Conservation (phyloP, 2,329 filamentous ascomycete species). For the Rhexocercosporidium sp. region DNA sequence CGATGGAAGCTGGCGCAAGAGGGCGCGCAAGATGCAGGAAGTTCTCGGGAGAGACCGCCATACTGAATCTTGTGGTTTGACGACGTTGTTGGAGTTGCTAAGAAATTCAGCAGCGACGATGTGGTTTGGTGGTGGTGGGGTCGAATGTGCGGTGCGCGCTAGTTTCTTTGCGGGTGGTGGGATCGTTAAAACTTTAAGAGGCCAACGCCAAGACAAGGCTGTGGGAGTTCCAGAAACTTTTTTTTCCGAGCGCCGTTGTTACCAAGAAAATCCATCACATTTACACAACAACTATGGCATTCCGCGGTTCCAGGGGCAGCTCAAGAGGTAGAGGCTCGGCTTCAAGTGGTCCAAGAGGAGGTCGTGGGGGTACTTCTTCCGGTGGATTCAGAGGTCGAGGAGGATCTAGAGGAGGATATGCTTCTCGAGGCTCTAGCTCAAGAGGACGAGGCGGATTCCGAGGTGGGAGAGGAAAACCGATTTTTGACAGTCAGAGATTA, state of each 20-base stretch:
- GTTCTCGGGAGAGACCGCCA: slow-evolving; percentile 77
- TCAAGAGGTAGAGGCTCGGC: slow-evolving; percentile 29
- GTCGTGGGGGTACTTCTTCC: slow-evolving; percentile 28
- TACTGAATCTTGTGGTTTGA: slow-evolving; percentile 59
- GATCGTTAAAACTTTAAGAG: neutral
- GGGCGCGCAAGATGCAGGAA: slow-evolving; percentile 96
- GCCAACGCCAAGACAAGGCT: slow-evolving; percentile 56
- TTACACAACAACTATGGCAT: slow-evolving; percentile 28
- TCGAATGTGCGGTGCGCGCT: neutral
- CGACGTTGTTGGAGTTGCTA: slow-evolving; percentile 10
- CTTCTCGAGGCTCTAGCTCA: slow-evolving; percentile 15
- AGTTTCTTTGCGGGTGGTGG: neutral
- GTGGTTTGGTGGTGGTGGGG: neutral
- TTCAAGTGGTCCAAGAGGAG: slow-evolving; percentile 35
- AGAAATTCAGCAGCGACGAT: neutral
- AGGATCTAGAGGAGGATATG: slow-evolving; percentile 29
- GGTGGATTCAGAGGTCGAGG: slow-evolving; percentile 37
- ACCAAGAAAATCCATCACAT: slow-evolving; percentile 1
- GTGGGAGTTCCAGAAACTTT: neutral
- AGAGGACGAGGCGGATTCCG: slow-evolving; percentile 30
- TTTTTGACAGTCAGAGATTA: slow-evolving; percentile 53
- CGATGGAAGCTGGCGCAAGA: slow-evolving; percentile 79
- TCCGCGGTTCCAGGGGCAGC: slow-evolving; percentile 36
- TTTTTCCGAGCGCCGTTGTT: neutral
- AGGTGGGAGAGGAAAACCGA: slow-evolving; percentile 45